phyloP scores from a whole-genome alignment of 176 grass and related monocot species.

The Triticum timopheevii region DNA sequence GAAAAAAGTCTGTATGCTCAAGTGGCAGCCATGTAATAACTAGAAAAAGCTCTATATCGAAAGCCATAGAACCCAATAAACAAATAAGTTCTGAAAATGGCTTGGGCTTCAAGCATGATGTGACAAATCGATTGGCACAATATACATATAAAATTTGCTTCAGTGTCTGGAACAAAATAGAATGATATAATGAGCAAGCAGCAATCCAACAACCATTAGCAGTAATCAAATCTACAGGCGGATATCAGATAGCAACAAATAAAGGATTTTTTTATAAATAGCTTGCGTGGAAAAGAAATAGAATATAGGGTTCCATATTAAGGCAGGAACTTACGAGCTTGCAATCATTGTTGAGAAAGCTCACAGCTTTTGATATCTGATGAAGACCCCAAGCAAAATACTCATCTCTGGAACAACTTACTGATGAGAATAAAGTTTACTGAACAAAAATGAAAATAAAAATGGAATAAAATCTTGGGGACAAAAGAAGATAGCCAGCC shows the following conservation, averaged over 20 bases:
- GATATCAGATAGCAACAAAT: constrained; percentile 11
- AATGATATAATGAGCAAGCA: constrained; percentile 7
- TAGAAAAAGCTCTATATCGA: not conserved
- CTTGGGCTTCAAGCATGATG: constrained; percentile 3
- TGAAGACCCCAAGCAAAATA: constrained; percentile 99
- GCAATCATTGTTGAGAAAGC: constrained; percentile 99
- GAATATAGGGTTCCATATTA: not conserved
- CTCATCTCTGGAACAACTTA: constrained; percentile 73
- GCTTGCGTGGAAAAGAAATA: not conserved
- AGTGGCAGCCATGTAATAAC: constrained; percentile 6
- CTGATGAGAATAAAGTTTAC: constrained; percentile 8
- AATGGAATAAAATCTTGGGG: not conserved
- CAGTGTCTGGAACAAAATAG: constrained; percentile 7
- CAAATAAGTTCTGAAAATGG: not conserved
- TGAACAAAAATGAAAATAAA: not conserved
- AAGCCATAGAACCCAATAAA: not conserved
- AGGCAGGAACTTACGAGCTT: constrained; percentile 73
- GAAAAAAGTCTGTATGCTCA: not conserved
- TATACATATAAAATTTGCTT: not conserved
- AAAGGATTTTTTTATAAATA: not conserved
- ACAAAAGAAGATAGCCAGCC: constrained; percentile 10
- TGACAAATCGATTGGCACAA: not conserved
- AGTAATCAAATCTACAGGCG: constrained; percentile 17
- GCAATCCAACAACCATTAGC: not conserved
- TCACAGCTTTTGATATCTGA: constrained; percentile 98